Percentiles rank a stretch among this genome's conserved stretches.
Conservation (phyloP, 2,329 filamentous ascomycete species). For the Paracoccidioides lutzii region DNA sequence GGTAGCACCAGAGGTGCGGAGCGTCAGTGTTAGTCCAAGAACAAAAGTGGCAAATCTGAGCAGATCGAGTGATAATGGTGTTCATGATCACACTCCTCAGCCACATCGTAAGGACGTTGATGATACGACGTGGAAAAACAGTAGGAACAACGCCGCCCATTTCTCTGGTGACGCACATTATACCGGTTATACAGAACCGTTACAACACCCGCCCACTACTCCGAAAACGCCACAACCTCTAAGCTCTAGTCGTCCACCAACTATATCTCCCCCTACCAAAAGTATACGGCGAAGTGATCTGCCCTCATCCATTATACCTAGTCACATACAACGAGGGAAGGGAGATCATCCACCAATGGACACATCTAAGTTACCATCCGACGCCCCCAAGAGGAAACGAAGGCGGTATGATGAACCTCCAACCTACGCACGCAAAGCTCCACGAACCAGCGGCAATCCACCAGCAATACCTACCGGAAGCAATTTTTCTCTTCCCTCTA, state of each 20-base stretch:
- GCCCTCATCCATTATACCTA: background rate
- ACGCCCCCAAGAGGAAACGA: slow-evolving; percentile 36
- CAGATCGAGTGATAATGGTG: slow-evolving; percentile 19
- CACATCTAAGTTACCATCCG: slow-evolving; percentile 5
- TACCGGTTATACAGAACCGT: slow-evolving; percentile 1
- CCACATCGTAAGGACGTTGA: slow-evolving; percentile 10
- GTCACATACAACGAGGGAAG: slow-evolving; percentile 3
- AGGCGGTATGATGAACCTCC: slow-evolving; percentile 41
- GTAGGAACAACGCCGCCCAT: background rate
- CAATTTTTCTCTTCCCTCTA: slow-evolving; percentile 14
- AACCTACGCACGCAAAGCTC: slow-evolving; percentile 37
- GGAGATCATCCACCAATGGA: background rate
- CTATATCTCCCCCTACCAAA: slow-evolving; percentile 8
- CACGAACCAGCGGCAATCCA: slow-evolving; percentile 28
- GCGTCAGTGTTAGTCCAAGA: slow-evolving; percentile 67
- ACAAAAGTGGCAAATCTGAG: slow-evolving; percentile 33
- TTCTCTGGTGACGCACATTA: slow-evolving; percentile 1
- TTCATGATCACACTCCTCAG: slow-evolving; percentile 16
- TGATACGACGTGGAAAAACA: background rate
- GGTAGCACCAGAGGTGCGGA: slow-evolving; percentile 52
- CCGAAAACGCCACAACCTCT: slow-evolving; percentile 7
- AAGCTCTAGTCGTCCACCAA: slow-evolving; percentile 6
- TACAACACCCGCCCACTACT: slow-evolving; percentile 4
- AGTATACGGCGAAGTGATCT: slow-evolving; percentile 1
- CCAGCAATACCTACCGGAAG: slow-evolving; percentile 27